Evolutionary conservation across 2,329 filamentous ascomycete genomes (phyloP).

Genomic region (Scytalidium sp.): DNA sequence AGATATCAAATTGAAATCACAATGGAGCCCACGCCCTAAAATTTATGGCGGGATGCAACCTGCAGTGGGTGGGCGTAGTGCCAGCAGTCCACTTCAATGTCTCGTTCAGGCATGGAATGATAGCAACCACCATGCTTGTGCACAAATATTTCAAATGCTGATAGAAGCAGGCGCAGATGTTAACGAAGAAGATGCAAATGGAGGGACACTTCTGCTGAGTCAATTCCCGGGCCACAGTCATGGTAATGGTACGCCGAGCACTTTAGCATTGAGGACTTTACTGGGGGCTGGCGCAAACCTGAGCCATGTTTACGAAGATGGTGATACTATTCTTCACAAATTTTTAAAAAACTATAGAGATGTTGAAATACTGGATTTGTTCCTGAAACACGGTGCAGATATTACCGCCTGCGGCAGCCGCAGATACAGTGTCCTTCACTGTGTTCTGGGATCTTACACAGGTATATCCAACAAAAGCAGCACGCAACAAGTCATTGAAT

Average conservation of each 20-base stretch:
- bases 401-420: constrained; percentile 16
- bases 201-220: constrained; percentile 10
- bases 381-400: constrained; percentile 31
- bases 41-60: not conserved
- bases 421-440: constrained; percentile 11
- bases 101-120: constrained; percentile 2
- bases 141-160: constrained; percentile 11
- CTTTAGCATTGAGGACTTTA: not conserved
- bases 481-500: constrained; percentile 2
- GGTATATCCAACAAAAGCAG: not conserved
- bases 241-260: not conserved
- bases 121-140: constrained; percentile 1
- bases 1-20: not conserved
- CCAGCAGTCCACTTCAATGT: not conserved
- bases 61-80: not conserved
- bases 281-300: constrained; percentile 9
- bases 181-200: constrained; percentile 8
- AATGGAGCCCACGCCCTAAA: not conserved
- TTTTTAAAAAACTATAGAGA: constrained; percentile 10
- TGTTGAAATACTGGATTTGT: constrained; percentile 14
- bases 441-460: not conserved
- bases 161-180: constrained; percentile 15
- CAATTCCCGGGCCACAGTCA: not conserved
- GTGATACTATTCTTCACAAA: constrained; percentile 8
- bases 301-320: not conserved